A percentile compares a stretch with the other conserved stretches of the same genome.
These are phyloP conservation scores for Vigna mungo DNA, from an alignment of 306 rosid species.

Conservation along the genomic window DNA sequence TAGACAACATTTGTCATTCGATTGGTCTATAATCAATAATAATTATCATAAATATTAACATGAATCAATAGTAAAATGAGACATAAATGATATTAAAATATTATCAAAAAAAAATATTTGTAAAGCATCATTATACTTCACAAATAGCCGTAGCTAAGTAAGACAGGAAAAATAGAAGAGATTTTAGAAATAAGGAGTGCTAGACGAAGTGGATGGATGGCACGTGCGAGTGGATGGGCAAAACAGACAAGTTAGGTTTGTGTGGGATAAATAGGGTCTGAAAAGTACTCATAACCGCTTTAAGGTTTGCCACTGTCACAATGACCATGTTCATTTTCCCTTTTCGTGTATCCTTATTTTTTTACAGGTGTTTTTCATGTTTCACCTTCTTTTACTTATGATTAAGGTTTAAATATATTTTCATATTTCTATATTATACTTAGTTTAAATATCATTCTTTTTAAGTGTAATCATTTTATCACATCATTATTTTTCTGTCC, in stretches of 20 bases:
- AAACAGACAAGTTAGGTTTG: conserved; percentile 55
- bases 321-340: conserved; percentile 54
- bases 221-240: conserved; percentile 63
- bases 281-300: conserved; percentile 66
- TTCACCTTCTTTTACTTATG: conserved; percentile 40
- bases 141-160: conserved; percentile 51
- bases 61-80: too few relatives aligned
- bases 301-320: conserved; percentile 62
- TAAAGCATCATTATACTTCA: conserved; percentile 31
- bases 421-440: not conserved
- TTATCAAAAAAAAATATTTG: too few relatives aligned
- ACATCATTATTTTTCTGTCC: too few relatives aligned
- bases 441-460: not conserved
- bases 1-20: too few relatives aligned
- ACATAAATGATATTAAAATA: too few relatives aligned
- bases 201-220: conserved; percentile 48
- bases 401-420: conserved; percentile 29
- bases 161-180: conserved; percentile 30
- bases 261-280: conserved; percentile 49
- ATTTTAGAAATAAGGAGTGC: conserved; percentile 41
- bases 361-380: conserved; percentile 57
- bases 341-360: conserved; percentile 52
- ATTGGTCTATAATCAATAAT: too few relatives aligned
- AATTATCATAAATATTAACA: too few relatives aligned
- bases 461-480: not conserved